Conservation (phyloP, 306 rosid genomes). For the Prunus mira region DNA sequence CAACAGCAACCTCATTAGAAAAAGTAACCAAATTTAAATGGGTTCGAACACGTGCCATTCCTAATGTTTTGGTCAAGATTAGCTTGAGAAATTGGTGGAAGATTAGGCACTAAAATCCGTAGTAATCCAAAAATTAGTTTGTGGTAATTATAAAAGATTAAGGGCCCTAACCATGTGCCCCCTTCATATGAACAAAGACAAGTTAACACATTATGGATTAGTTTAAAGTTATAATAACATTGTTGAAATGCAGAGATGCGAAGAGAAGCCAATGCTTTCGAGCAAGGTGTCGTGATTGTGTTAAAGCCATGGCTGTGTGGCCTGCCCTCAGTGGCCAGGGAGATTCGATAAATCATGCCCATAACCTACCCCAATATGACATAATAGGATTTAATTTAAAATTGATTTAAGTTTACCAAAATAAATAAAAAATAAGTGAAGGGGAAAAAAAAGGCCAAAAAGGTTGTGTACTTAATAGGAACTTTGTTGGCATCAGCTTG, state of each 20-base stretch:
- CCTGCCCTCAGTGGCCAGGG: conserved; percentile 17
- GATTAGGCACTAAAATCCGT: not conserved
- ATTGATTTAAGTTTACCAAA: not conserved
- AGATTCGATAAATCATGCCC: conserved; percentile 49
- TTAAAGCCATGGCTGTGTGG: conserved; percentile 28
- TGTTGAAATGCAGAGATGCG: not conserved
- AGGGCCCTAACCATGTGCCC: conserved; percentile 6
- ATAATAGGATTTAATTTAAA: conserved; percentile 8
- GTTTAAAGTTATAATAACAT: not conserved
- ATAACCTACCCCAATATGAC: conserved; percentile 47
- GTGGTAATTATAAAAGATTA: not conserved
- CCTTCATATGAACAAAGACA: conserved; percentile 6
- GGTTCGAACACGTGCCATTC: conserved; percentile 32
- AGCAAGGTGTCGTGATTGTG: conserved; percentile 34
- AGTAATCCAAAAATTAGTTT: conserved; percentile 9
- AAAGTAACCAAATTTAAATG: not conserved
- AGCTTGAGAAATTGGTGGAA: not conserved
- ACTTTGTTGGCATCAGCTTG: conserved; percentile 10
- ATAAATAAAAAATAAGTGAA: not conserved
- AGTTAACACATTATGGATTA: not conserved
- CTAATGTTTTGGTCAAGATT: conserved; percentile 34
- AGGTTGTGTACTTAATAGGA: not conserved
- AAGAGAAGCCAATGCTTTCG: conserved; percentile 26
- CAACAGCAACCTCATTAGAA: not conserved
- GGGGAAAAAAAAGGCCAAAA: conserved; percentile 13